A percentile compares a stretch with the other conserved stretches of the same genome.
phyloP scores from a whole-genome alignment of 2,329 filamentous ascomycete species.

The Ophiocordyceps sinensis region DNA sequence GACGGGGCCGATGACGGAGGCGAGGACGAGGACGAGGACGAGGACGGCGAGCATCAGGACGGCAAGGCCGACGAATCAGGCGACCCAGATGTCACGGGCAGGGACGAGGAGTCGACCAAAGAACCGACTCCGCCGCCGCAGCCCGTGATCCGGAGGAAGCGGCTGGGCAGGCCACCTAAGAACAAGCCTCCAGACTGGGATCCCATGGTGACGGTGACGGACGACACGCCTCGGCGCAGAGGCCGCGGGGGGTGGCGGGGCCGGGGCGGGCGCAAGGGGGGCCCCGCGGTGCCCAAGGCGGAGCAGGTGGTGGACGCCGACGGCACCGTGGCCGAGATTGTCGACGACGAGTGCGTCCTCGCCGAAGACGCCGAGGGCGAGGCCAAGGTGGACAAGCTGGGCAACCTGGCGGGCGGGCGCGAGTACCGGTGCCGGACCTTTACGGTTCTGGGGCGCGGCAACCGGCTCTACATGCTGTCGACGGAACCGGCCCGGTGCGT shows the following conservation, averaged over 20 bases:
- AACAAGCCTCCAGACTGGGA: conserved; percentile 73
- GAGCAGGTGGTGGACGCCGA: conserved; percentile 86
- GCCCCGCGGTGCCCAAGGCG: conserved; percentile 59
- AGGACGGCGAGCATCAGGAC: conserved; percentile 17
- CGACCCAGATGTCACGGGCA: conserved; percentile 19
- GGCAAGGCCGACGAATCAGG: conserved; percentile 32
- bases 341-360: conserved; percentile 81
- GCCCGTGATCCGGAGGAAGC: conserved; percentile 55
- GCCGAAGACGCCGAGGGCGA: conserved; percentile 82
- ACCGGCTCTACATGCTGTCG: conserved; percentile 92
- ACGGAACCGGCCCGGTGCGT: conserved; percentile 94
- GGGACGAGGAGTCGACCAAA: conserved; percentile 30
- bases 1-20: conserved; percentile 17
- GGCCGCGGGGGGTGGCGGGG: conserved; percentile 60
- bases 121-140: conserved; percentile 42
- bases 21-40: conserved; percentile 17
- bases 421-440: conserved; percentile 96
- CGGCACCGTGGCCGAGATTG: conserved; percentile 79
- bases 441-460: conserved; percentile 68
- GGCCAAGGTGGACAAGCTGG: conserved; percentile 82
- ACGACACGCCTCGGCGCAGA: conserved; percentile 45
- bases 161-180: conserved; percentile 76
- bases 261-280: conserved; percentile 51
- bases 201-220: conserved; percentile 39
- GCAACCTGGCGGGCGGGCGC: conserved; percentile 66